Base-by-base conservation (phyloP, 768 basidiomycete genomes). In the Suillus weaverae region DNA sequence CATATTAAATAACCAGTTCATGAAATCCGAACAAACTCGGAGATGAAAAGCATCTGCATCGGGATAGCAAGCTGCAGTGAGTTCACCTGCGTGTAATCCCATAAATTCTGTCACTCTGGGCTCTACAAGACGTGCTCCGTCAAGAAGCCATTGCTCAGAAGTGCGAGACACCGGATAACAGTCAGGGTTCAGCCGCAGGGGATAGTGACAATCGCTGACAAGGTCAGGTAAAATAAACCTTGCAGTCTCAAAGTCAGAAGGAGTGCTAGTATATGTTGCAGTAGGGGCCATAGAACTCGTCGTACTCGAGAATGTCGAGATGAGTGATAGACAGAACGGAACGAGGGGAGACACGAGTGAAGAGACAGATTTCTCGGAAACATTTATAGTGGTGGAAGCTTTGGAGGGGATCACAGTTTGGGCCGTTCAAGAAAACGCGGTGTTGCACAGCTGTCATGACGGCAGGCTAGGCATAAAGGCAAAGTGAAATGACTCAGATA, bases 61-160 rank as follows among this genome's bases (percentile, higher is more conserved):
- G 66, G 83, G 79, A 71, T 88, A 89, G 71, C 85, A 86, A 71
- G 78, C 84, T 1, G 85, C 85, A 26, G 85, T 83, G 64, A 89
- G 82, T 67, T 86, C 83, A 53, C 87, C 86, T 8, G 85, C 86
- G 64, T 86, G 83, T 57, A 88, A 78, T 22, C 83, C 84, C 62
- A 79, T 76, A 44, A 89, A 79, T 16, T 69, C 65, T 56, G 68
- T 70, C 46, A 62, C 55, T 26, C 56, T 64, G 61, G 74, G 71
- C 55, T 70, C 70, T 62, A 67, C 66, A 22, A 64, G 63, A 62
- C 5, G 32, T 4, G 60, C 64, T 56, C 57, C 69, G 62, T 41
- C 67, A 64, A 69, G 62, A 35, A 81, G 63, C 80, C 80, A 81
- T 54, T 70, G 59, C 46, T 79, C 80, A 4, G 79, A 79, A 60